Percentiles rank a stretch among this genome's conserved stretches.
These are phyloP conservation scores for Exophiala viscosa DNA, from an alignment of 2,329 filamentous ascomycete species.

Conservation along the genomic window DNA sequence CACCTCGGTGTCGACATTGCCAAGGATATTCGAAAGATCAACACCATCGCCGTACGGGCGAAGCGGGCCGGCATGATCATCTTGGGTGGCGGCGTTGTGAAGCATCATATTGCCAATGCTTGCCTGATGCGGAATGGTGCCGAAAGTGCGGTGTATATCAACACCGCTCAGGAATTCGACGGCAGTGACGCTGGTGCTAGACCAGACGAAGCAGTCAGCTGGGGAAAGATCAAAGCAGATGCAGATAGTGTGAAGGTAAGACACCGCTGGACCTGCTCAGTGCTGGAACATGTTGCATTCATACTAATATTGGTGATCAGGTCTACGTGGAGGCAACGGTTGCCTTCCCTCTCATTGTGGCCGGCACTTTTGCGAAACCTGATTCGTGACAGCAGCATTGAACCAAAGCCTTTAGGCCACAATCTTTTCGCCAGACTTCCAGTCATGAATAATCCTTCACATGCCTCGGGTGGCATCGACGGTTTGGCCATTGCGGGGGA, in stretches of 20 bases:
- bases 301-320: slow-evolving; percentile 28
- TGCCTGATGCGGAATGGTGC: slow-evolving; percentile 97
- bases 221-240: slow-evolving; percentile 93
- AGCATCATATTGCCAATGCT: slow-evolving; percentile 97
- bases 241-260: slow-evolving; percentile 84
- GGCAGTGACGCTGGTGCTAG: slow-evolving; percentile 92
- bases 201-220: slow-evolving; percentile 94
- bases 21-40: slow-evolving; percentile 87
- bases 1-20: slow-evolving; percentile 87
- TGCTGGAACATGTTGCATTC: neutral
- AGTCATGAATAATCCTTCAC: neutral
- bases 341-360: slow-evolving; percentile 59
- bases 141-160: slow-evolving; percentile 95
- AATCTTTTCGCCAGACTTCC: slow-evolving; percentile 56
- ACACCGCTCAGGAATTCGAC: slow-evolving; percentile 96
- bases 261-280: slow-evolving; percentile 2
- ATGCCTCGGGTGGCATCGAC: too few species aligned
- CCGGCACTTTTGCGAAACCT: slow-evolving; percentile 18
- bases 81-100: slow-evolving; percentile 88
- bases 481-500: too few species aligned
- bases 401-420: slow-evolving; percentile 40
- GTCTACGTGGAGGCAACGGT: slow-evolving; percentile 66
- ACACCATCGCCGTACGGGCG: slow-evolving; percentile 83
- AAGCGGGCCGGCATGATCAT: slow-evolving; percentile 93
- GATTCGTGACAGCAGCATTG: slow-evolving; percentile 29